Evolutionary conservation across 345 rosid genomes (phyloP).

Genomic region (Eucalyptus erythrocorys): DNA sequence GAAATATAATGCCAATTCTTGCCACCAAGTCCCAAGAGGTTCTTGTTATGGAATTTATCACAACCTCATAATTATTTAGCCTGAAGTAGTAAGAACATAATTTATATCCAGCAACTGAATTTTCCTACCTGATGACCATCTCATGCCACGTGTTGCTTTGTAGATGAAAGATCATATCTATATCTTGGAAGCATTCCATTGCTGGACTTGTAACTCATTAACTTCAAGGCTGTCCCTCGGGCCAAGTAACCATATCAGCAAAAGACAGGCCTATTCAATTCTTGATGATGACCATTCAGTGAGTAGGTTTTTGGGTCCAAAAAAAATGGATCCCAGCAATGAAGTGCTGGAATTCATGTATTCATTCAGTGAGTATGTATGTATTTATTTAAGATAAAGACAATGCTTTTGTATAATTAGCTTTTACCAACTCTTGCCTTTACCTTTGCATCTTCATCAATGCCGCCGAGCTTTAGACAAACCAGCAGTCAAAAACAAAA

Average conservation of each 20-base stretch:
- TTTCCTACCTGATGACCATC: background rate
- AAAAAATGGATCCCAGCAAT: background rate
- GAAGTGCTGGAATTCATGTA: background rate
- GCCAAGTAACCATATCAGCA: background rate
- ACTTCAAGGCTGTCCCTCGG: background rate
- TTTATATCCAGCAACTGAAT: background rate
- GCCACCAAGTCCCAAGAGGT: background rate
- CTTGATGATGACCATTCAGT: background rate
- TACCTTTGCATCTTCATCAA: constrained; percentile 38
- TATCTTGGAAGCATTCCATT: background rate
- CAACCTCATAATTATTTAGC: background rate
- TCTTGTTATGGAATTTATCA: background rate
- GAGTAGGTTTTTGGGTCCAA: background rate
- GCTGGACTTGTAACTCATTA: background rate
- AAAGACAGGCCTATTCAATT: background rate
- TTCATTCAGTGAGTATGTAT: background rate
- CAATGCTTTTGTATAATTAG: background rate
- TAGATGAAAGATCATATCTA: background rate
- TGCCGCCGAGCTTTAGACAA: constrained; percentile 21
- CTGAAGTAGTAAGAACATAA: background rate
- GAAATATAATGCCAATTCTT: background rate
- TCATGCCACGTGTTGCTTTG: background rate
- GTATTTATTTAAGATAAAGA: background rate
- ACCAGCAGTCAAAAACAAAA: constrained; percentile 20
- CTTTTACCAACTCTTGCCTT: constrained; percentile 12